Percentiles rank a stretch among this genome's conserved stretches.
phyloP scores from a whole-genome alignment of 139 green algal genomes.

The Astrephomene gubernaculifera region DNA sequence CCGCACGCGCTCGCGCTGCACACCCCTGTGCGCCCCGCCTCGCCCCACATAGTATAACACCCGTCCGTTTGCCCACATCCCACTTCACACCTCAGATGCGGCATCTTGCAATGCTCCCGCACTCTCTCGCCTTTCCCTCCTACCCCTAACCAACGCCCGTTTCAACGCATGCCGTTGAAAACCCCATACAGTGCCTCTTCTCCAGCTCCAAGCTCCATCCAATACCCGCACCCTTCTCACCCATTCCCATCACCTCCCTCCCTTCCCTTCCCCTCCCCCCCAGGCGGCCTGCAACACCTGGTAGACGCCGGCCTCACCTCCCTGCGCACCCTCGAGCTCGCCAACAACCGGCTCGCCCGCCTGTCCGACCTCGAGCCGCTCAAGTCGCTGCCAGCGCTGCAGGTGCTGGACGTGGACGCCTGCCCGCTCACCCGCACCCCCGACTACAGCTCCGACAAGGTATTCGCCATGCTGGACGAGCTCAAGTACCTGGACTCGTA shows the following conservation, averaged over 20 bases:
- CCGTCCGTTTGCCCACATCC: too few relatives aligned
- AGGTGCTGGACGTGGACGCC: neutral
- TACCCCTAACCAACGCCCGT: too few relatives aligned
- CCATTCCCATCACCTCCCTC: too few relatives aligned
- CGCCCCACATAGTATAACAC: neutral
- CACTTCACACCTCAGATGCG: too few relatives aligned
- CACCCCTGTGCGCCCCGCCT: neutral
- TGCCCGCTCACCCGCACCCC: neutral
- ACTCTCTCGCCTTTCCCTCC: too few relatives aligned
- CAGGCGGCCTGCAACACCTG: slow-evolving; percentile 36
- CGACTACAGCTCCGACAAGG: neutral
- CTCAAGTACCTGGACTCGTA: slow-evolving; percentile 31
- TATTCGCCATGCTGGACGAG: slow-evolving; percentile 47
- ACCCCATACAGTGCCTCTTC: too few relatives aligned
- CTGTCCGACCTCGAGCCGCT: slow-evolving; percentile 19
- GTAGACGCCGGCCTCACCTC: slow-evolving; percentile 21
- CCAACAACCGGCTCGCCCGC: slow-evolving; percentile 30
- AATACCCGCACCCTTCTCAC: too few relatives aligned
- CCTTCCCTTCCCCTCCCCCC: too few relatives aligned
- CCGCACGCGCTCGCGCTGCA: neutral
- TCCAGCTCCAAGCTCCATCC: too few relatives aligned
- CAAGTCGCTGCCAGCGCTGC: slow-evolving; percentile 15
- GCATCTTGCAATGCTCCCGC: too few relatives aligned
- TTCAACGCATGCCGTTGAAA: too few relatives aligned
- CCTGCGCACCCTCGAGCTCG: slow-evolving; percentile 28